Base-by-base conservation (phyloP, 192 early-diverging fungal species). In the Geranomyces michiganensis region DNA sequence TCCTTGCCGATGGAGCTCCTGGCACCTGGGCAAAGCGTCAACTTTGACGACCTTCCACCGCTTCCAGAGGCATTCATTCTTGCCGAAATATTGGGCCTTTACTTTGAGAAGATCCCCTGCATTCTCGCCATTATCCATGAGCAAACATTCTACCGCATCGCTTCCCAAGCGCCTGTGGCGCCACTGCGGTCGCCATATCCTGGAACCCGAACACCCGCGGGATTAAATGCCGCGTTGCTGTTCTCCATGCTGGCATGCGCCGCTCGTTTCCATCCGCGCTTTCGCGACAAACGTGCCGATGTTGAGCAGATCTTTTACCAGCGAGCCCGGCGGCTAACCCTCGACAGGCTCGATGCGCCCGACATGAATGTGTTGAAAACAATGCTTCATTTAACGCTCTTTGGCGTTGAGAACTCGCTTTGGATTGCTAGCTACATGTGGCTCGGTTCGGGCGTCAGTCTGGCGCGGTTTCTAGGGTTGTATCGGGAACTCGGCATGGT, bases 401-500 rank as follows among this genome's bases (percentile, higher is more conserved):
- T 68, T 62, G 44, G 27, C 0, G 65, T 74, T 12, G 73, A 74
- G 56, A 66, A 74, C 29, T 68, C 73, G 14, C 56, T 74, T n/a
- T 74, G 73, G 73, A 74, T 62, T 65, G 56, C 61, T 33, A 24
- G 32, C 8, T 74, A 74, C 59, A 74, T 68, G 73, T 68, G 65
- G 73, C 59, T 74, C 14, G 73, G 73, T 17, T 62, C n/a, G 7
- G 12, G 24, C 32, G 73, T 74, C 32, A 62, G 58, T 21, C 31
- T 74, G 65, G 65, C 46, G 17, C 55, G 73, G 4, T 74, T 62
- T 33, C 36, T 74, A 31, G 73, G 73, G 0, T 31, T 68, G 0
- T 74, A 68, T 58, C 68, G 68, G 26, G 55, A 56, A 26, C 45
- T 72, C n/a, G 30, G 51, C 7, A 27, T 21, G 24, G 30, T 24